phyloP scores from a whole-genome alignment of 2,329 filamentous ascomycete species.

The Geosmithia morbida region DNA sequence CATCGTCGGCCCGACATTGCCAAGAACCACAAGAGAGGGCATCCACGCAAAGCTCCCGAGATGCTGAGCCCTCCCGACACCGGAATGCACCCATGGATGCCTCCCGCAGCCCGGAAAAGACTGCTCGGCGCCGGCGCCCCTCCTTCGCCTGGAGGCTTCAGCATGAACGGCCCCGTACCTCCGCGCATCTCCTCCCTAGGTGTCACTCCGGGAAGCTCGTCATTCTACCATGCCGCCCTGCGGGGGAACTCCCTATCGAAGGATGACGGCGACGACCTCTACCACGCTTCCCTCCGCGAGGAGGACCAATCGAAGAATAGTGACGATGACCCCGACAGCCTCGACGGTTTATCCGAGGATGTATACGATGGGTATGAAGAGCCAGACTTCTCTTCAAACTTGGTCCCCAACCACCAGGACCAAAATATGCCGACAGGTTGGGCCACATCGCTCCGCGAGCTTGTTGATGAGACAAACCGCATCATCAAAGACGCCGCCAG shows the following conservation, averaged over 20 bases:
- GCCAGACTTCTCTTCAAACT: no score
- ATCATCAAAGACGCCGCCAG: not conserved
- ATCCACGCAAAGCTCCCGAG: not conserved
- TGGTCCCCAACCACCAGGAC: not conserved
- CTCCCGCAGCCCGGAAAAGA: not conserved
- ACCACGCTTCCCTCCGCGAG: not conserved
- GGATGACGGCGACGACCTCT: not conserved
- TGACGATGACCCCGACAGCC: no score
- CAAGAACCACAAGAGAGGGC: not conserved
- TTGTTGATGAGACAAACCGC: not conserved
- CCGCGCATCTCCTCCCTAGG: not conserved
- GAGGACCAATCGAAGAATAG: no score
- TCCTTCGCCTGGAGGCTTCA: not conserved
- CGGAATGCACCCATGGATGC: not conserved
- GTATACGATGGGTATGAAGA: no score
- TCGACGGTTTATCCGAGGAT: no score
- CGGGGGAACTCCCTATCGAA: not conserved
- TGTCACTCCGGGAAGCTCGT: not conserved
- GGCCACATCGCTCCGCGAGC: not conserved
- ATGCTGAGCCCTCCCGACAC: not conserved
- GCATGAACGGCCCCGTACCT: not conserved
- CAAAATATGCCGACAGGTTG: not conserved
- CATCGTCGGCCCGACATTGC: not conserved
- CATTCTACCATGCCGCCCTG: not conserved
- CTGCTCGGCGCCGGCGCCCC: not conserved